A percentile compares a stretch with the other conserved stretches of the same genome.
Evolutionary conservation across 2,329 filamentous ascomycete species (phyloP).

Genomic region (Fusarium irregulare): DNA sequence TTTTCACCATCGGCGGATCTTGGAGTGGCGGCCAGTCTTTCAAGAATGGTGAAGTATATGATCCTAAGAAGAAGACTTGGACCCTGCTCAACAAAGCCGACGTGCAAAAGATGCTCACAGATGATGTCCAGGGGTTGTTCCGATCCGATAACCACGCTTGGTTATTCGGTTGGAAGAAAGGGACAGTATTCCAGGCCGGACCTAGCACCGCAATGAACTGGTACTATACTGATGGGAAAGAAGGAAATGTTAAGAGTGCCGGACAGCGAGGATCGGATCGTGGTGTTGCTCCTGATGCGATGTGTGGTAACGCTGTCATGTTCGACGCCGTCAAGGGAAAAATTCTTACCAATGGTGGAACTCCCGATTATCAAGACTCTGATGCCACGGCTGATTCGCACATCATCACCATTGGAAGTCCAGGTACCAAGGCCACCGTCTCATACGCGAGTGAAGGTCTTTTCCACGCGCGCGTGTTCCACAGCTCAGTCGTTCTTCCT

Average conservation of each 20-base stretch:
- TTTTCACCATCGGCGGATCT: slow-evolving; percentile 31
- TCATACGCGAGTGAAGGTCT: slow-evolving; percentile 23
- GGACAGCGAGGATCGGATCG: slow-evolving; percentile 46
- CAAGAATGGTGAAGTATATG: slow-evolving; percentile 33
- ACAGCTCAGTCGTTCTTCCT: slow-evolving; percentile 60
- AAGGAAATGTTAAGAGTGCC: slow-evolving; percentile 35
- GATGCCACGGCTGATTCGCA: slow-evolving; percentile 58
- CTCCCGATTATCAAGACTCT: slow-evolving; percentile 58
- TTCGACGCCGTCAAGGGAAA: slow-evolving; percentile 68
- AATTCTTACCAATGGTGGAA: slow-evolving; percentile 64
- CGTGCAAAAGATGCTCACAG: slow-evolving; percentile 63
- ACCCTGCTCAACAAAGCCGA: slow-evolving; percentile 48
- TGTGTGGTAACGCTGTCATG: slow-evolving; percentile 68
- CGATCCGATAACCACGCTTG: slow-evolving; percentile 49
- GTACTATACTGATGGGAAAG: slow-evolving; percentile 56
- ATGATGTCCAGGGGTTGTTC: slow-evolving; percentile 60
- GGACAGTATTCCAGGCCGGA: slow-evolving; percentile 64
- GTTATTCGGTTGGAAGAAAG: slow-evolving; percentile 56
- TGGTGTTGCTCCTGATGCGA: slow-evolving; percentile 58
- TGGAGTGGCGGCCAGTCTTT: slow-evolving; percentile 20
- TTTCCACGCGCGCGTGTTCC: slow-evolving; percentile 54
- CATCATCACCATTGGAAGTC: slow-evolving; percentile 59
- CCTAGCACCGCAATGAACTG: slow-evolving; percentile 66
- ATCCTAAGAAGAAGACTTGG: slow-evolving; percentile 23
- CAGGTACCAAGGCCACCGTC: slow-evolving; percentile 3